Conservation (phyloP, 139 green algal genomes). For the Spirogloea muscicola region DNA sequence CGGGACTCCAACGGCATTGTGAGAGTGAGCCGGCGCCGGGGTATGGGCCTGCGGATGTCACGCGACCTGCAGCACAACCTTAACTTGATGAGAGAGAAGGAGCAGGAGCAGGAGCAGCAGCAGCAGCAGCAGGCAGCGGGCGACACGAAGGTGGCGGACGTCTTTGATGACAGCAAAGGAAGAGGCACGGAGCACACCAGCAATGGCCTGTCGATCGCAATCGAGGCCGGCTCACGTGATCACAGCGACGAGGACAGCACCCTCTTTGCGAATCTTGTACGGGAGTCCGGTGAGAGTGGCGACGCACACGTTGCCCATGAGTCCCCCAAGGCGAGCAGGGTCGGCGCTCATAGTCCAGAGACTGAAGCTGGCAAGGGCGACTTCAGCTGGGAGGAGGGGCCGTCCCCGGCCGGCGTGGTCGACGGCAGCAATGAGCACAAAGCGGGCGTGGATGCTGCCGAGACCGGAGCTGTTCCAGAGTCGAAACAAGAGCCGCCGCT, state of each 20-base stretch:
- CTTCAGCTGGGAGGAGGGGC: no score
- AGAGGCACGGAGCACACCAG: not conserved
- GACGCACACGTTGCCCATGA: no score
- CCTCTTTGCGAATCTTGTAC: not conserved
- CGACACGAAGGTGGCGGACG: slow-evolving; percentile 1
- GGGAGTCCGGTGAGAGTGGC: not conserved
- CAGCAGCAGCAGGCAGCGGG: not conserved
- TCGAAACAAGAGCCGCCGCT: no score
- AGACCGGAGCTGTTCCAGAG: no score
- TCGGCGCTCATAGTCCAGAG: no score
- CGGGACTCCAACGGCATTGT: slow-evolving; percentile 6
- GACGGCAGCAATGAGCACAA: no score
- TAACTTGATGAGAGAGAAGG: slow-evolving; percentile 13
- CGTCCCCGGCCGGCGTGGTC: no score
- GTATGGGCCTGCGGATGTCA: slow-evolving; percentile 23
- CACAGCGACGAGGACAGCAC: not conserved
- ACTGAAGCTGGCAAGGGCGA: no score
- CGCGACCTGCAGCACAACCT: slow-evolving; percentile 35
- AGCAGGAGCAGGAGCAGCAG: slow-evolving; percentile 11
- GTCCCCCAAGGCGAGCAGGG: no score
- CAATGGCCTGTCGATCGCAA: not conserved
- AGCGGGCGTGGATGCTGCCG: no score
- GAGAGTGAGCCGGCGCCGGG: not conserved
- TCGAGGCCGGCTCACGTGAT: not conserved
- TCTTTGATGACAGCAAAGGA: not conserved